A percentile compares a stretch with the other conserved stretches of the same genome.
These are phyloP conservation scores for Reutealis trisperma DNA, from an alignment of 345 rosid genomes.

Conservation along the genomic window DNA sequence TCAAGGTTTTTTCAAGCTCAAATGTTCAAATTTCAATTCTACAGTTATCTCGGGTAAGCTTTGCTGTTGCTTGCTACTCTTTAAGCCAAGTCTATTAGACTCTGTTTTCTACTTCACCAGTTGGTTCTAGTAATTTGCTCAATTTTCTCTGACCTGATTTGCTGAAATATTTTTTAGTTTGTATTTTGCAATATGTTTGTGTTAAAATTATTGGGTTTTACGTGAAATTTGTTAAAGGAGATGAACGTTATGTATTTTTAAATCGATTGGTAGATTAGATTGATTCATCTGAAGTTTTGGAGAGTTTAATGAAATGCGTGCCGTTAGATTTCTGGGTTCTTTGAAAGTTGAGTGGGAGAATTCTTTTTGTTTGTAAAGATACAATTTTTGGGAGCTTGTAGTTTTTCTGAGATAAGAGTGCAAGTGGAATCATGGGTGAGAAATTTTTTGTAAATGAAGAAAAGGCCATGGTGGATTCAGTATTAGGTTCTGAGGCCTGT, in stretches of 20 bases:
- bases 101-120: background rate
- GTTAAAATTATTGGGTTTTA: background rate
- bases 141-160: background rate
- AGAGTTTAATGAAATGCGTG: background rate
- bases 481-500: constrained; percentile 74
- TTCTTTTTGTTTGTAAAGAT: background rate
- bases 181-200: background rate
- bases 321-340: background rate
- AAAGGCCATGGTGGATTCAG: constrained; percentile 68
- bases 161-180: background rate
- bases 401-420: constrained; percentile 9
- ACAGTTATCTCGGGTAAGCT: background rate
- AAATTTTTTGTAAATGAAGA: constrained; percentile 69
- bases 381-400: constrained; percentile 7
- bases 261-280: background rate
- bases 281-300: background rate
- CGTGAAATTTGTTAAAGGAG: background rate
- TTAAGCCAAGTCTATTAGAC: background rate
- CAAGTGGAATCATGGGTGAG: constrained; percentile 55
- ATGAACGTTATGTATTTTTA: background rate
- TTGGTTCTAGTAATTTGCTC: background rate
- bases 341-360: background rate
- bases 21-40: background rate
- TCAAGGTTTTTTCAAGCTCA: background rate
- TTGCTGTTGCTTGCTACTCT: background rate